Conservation (phyloP, 495 filamentous ascomycete genomes). For the Talaromyces wortmannii region DNA sequence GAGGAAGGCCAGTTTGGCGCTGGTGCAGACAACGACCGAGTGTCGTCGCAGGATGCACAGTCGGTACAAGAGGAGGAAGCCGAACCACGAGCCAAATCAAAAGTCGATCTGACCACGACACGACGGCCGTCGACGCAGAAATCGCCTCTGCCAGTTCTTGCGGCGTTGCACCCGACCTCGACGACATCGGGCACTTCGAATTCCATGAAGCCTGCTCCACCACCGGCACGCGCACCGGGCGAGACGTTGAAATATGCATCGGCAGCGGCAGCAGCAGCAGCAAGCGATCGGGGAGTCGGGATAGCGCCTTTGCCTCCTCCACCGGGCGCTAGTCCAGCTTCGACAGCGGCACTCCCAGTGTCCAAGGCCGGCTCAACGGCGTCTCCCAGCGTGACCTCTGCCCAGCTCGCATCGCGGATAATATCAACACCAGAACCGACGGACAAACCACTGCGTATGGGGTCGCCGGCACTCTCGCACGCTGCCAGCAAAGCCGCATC, state of each 20-base stretch:
- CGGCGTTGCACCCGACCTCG: slow-evolving; percentile 55
- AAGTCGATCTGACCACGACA: slow-evolving; percentile 32
- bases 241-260: slow-evolving; percentile 96
- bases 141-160: slow-evolving; percentile 82
- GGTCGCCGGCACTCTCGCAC: slow-evolving; percentile 14
- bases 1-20: slow-evolving; percentile 84
- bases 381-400: slow-evolving; percentile 46
- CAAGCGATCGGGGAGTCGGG: slow-evolving; percentile 86
- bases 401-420: slow-evolving; percentile 34
- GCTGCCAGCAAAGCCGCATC: slow-evolving; percentile 9
- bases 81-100: slow-evolving; percentile 54
- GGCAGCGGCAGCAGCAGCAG: slow-evolving; percentile 89
- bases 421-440: slow-evolving; percentile 4
- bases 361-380: slow-evolving; percentile 42
- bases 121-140: slow-evolving; percentile 88
- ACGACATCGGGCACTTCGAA: slow-evolving; percentile 54
- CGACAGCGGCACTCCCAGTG: slow-evolving; percentile 32
- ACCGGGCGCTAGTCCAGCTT: slow-evolving; percentile 52
- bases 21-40: slow-evolving; percentile 70
- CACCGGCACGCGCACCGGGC: slow-evolving; percentile 75
- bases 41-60: slow-evolving; percentile 92
- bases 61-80: slow-evolving; percentile 79
- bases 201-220: slow-evolving; percentile 85
- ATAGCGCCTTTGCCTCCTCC: slow-evolving; percentile 88
- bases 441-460: not conserved